Conservation (phyloP, 148 eudicot genomes). For the Persicaria maculosa region DNA sequence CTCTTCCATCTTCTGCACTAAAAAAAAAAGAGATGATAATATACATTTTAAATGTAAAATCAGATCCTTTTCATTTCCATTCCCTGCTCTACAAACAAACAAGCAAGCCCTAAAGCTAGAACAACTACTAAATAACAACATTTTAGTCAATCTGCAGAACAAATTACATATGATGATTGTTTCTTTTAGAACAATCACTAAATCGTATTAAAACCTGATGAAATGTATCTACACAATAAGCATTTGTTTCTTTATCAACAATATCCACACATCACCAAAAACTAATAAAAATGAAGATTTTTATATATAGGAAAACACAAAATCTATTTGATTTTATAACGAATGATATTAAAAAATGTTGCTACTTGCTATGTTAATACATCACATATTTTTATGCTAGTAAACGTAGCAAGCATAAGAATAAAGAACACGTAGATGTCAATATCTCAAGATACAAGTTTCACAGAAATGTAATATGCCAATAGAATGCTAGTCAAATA, state of each 20-base stretch:
- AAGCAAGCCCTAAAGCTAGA: not conserved
- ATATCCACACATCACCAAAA: not conserved
- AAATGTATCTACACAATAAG: not conserved
- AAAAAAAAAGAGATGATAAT: too few relatives aligned
- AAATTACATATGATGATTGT: not conserved
- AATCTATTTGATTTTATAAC: not conserved
- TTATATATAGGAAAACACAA: not conserved
- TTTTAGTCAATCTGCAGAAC: not conserved
- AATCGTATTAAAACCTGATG: not conserved
- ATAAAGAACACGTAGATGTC: not conserved
- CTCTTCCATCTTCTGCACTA: too few relatives aligned
- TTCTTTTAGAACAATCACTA: not conserved
- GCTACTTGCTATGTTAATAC: not conserved
- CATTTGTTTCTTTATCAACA: not conserved
- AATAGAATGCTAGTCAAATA: not conserved
- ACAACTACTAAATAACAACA: not conserved
- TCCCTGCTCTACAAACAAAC: too few relatives aligned
- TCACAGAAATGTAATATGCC: not conserved
- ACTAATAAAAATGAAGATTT: not conserved
- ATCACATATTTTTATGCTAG: not conserved
- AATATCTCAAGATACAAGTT: not conserved
- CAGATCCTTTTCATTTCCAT: too few relatives aligned
- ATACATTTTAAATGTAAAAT: too few relatives aligned
- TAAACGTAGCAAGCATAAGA: not conserved
- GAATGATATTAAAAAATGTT: not conserved